A percentile compares a stretch with the other conserved stretches of the same genome.
These are phyloP conservation scores for Exophiala phaeomuriformis DNA, from an alignment of 2,329 filamentous ascomycete species.

Conservation along the genomic window DNA sequence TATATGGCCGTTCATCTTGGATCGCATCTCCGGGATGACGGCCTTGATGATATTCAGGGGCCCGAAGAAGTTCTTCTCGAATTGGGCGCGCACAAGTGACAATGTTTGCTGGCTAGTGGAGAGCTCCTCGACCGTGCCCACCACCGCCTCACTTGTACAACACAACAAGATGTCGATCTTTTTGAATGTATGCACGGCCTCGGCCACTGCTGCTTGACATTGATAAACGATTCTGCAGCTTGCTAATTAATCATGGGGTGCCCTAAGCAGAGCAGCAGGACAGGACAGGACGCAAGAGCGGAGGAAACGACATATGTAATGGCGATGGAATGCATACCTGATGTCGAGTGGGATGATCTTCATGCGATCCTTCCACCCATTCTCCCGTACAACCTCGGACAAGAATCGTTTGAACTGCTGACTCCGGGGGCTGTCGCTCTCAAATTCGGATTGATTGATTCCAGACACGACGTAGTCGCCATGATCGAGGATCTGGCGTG, in stretches of 20 bases:
- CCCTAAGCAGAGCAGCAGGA: too few relatives aligned
- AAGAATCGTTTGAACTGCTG: conserved; percentile 74
- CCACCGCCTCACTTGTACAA: conserved; percentile 79
- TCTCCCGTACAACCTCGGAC: conserved; percentile 50
- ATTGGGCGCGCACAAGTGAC: conserved; percentile 79
- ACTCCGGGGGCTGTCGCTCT: conserved; percentile 63
- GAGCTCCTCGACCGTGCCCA: conserved; percentile 87
- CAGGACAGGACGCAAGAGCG: too few relatives aligned
- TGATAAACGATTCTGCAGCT: conserved; percentile 51
- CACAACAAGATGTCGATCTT: conserved; percentile 84
- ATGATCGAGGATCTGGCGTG: conserved; percentile 74
- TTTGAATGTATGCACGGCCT: conserved; percentile 76
- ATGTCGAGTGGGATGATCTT: conserved; percentile 54
- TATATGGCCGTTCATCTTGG: conserved; percentile 78
- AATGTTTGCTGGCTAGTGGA: conserved; percentile 64
- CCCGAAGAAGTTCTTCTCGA: conserved; percentile 90
- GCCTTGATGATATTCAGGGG: conserved; percentile 95
- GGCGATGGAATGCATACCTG: conserved; percentile 33
- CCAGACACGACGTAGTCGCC: conserved; percentile 87
- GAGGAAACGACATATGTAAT: neutral
- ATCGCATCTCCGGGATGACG: conserved; percentile 68
- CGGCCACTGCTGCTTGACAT: conserved; percentile 78
- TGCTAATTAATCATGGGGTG: conserved; percentile 1
- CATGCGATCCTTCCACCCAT: conserved; percentile 75
- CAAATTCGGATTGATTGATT: conserved; percentile 68